Base-by-base conservation (phyloP, 2,329 filamentous ascomycete genomes). In the Sodiomyces alkalinus region DNA sequence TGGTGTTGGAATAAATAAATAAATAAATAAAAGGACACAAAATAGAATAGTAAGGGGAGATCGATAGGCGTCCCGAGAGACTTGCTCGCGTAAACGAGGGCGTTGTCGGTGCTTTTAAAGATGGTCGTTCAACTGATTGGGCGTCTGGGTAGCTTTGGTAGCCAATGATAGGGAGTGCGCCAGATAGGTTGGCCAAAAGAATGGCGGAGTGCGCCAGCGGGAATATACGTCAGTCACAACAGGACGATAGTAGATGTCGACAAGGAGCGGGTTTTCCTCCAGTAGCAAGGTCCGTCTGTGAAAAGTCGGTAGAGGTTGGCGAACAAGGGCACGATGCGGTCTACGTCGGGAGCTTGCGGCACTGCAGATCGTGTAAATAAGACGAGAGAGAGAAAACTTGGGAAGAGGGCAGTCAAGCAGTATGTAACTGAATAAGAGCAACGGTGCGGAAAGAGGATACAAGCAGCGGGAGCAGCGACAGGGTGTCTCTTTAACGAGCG, bases 61-160 rank as follows among this genome's bases (percentile, higher is more conserved):
- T 36, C 36, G 39, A 41, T 44, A 37, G 39, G n/a, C n/a, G n/a
- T n/a, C n/a, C n/a, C n/a, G n/a, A n/a, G n/a, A n/a, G n/a, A n/a
- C n/a, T n/a, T n/a, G n/a, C n/a, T n/a, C n/a, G n/a, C n/a, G n/a
- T n/a, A n/a, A n/a, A n/a, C n/a, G 48, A 45, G 45, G 52, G 48
- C 45, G 51, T 58, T 48, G 48, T 48, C 55, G 19, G 26, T 45
- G 49, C 48, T 56, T 48, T 48, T 48, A 43, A 41, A 41, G 35
- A 41, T 41, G 51, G 41, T 42, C 48, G 48, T 52, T 39, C 48
- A 55, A 48, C 53, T 61, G 56, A 62, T 62, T 61, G 58, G 58
- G 39, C 39, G 42, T 38, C 42, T 35, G 35, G 36, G 35, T 22
- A 45, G 40, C 36, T 39, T 36, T 33, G 40, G 43, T 45, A 48